Percentiles rank a stretch among this genome's conserved stretches.
Evolutionary conservation across 2,329 filamentous ascomycete genomes (phyloP).

Genomic region (Ophiosphaerella narmari): DNA sequence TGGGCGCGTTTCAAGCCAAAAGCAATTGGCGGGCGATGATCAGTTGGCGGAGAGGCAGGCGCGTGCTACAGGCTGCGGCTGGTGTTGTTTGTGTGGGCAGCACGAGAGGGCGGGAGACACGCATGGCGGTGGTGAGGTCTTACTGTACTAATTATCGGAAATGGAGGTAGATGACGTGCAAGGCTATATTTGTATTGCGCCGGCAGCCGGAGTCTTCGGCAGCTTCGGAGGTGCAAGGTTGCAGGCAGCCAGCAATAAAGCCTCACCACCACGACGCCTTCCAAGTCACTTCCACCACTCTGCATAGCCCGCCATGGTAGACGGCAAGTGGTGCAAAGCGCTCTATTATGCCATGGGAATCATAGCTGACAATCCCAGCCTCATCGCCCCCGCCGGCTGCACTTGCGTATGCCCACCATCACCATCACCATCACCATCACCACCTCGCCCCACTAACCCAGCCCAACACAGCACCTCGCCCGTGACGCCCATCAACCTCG

Average conservation of each 20-base stretch:
- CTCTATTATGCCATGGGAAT: neutral
- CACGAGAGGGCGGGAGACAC: too few species aligned
- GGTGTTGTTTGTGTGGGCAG: too few species aligned
- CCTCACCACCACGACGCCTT: conserved; percentile 4
- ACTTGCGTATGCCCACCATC: conserved; percentile 46
- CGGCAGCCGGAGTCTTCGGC: neutral
- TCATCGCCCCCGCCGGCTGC: conserved; percentile 61
- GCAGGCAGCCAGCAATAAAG: conserved; percentile 7
- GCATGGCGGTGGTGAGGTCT: too few species aligned
- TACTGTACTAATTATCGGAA: too few species aligned
- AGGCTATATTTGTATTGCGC: too few species aligned
- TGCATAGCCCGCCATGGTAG: conserved; percentile 26
- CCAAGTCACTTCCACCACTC: neutral
- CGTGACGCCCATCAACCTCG: conserved; percentile 64
- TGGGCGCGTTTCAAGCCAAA: conserved; percentile 37
- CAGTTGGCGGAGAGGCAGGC: conserved; percentile 1
- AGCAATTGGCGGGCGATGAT: conserved; percentile 7
- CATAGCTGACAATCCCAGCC: conserved; percentile 48
- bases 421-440: neutral
- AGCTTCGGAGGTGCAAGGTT: too few species aligned
- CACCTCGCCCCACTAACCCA: conserved; percentile 12
- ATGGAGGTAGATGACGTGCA: too few species aligned
- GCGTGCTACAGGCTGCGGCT: too few species aligned
- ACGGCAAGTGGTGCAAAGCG: conserved; percentile 17
- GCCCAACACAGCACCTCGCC: conserved; percentile 54